Conservation (phyloP, 1,139 yeast genomes). For the Scheffersomyces stambukii region DNA sequence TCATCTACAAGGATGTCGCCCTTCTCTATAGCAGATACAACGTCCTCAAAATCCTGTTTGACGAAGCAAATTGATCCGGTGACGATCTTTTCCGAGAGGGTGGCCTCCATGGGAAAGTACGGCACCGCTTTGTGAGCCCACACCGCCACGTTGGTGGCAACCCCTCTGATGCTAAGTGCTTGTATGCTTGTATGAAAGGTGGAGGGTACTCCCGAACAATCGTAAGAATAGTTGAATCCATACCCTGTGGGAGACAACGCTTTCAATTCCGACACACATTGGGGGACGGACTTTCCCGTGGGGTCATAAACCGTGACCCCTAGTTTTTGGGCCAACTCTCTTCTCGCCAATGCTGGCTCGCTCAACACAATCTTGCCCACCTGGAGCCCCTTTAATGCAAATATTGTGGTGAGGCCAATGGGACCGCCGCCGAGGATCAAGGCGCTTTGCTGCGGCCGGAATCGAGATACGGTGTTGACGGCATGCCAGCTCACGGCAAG, state of each 20-base stretch:
- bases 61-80: constrained; percentile 42
- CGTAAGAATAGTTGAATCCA: constrained; percentile 57
- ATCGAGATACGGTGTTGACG: constrained; percentile 31
- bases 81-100: constrained; percentile 31
- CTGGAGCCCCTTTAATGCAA: constrained; percentile 54
- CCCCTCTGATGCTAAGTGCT: constrained; percentile 54
- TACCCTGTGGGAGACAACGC: constrained; percentile 41
- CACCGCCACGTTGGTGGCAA: constrained; percentile 60
- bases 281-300: constrained; percentile 25
- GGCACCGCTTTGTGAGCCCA: constrained; percentile 40
- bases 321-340: constrained; percentile 47
- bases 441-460: constrained; percentile 44
- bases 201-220: constrained; percentile 57
- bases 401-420: constrained; percentile 52
- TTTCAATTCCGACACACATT: constrained; percentile 26
- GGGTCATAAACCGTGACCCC: constrained; percentile 51
- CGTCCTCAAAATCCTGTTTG: constrained; percentile 31
- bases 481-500: constrained; percentile 49
- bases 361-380: constrained; percentile 53
- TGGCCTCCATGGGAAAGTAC: constrained; percentile 34
- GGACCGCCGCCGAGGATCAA: constrained; percentile 59
- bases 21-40: constrained; percentile 24
- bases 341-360: constrained; percentile 57
- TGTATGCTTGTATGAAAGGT: constrained; percentile 51
- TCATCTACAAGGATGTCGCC: constrained; percentile 23